These are phyloP conservation scores for Claviceps arundinis DNA, from an alignment of 2,329 filamentous ascomycete genomes.

Conservation along the genomic window DNA sequence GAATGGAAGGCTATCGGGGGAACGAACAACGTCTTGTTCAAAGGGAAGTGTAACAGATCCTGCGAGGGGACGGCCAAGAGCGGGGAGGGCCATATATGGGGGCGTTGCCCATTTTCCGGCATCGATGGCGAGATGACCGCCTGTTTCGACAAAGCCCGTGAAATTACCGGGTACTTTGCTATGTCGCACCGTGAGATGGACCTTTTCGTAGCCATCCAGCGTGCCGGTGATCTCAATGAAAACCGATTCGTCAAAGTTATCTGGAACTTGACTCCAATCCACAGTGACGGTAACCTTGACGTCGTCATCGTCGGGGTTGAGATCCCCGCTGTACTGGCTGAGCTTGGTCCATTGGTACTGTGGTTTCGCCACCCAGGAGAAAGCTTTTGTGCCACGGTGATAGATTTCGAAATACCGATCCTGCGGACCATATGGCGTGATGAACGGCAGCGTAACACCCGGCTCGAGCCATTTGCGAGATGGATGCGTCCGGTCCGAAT, in stretches of 20 bases:
- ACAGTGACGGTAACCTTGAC: slow-evolving; percentile 17
- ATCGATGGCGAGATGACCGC: slow-evolving; percentile 22
- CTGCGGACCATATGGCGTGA: slow-evolving; percentile 19
- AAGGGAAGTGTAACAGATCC: slow-evolving; percentile 12
- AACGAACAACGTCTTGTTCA: slow-evolving; percentile 7
- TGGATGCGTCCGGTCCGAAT: slow-evolving; percentile 36
- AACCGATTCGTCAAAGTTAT: slow-evolving; percentile 28
- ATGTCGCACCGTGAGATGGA: slow-evolving; percentile 13
- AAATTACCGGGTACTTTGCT: slow-evolving; percentile 18
- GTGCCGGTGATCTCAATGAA: slow-evolving; percentile 22
- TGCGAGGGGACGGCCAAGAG: slow-evolving; percentile 15
- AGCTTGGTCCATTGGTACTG: slow-evolving; percentile 22
- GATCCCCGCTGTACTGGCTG: slow-evolving; percentile 15
- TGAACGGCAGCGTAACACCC: slow-evolving; percentile 16
- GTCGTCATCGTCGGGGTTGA: slow-evolving; percentile 19
- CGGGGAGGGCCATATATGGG: slow-evolving; percentile 16
- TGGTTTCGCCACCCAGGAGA: slow-evolving; percentile 16
- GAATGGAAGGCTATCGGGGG: slow-evolving; percentile 9
- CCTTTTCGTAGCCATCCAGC: slow-evolving; percentile 24
- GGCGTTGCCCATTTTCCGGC: slow-evolving; percentile 13
- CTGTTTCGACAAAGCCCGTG: slow-evolving; percentile 21
- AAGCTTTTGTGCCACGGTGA: slow-evolving; percentile 18
- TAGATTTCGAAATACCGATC: slow-evolving; percentile 23
- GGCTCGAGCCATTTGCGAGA: slow-evolving; percentile 20
- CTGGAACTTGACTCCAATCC: slow-evolving; percentile 24